Base-by-base conservation (phyloP, 208 protist species). In the Entamoeba histolytica region DNA sequence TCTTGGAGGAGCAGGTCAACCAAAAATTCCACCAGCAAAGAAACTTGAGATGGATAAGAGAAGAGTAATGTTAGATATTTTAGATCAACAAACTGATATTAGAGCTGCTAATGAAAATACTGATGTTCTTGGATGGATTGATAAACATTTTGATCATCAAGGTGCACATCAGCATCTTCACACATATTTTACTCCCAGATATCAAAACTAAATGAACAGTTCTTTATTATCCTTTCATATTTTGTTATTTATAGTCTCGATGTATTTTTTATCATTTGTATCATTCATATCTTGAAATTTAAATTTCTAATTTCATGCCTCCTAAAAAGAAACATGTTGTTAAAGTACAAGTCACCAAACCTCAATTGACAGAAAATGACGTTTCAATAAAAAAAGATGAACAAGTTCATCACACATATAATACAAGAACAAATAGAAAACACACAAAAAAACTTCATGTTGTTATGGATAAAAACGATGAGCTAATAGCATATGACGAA, bases 1-100 rank as follows among this genome's bases (percentile, higher is more conserved):
- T 94, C 57, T 96, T 8, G 93, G 94, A 17, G 95, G 95, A 15
- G 95, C 94, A 7, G 95, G 95, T 51, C 92, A 95, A 61, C 94
- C 95, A 49, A 95, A 96, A 92, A 49, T 15, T 35, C 44, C 61
- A n/a, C 61, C 61, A 87, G 61, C 61, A 15, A 87, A 87, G 61
- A 87, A 87, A 87, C 17, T 23, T 31, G 61, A 87, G 19, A 87
- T 87, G 61, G 61, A 87, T 35, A 87, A 87, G 19, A 87, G 61
- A 87, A 28, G 61, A 87, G 19, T 87, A 12, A 87, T 39, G 31
- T 23, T 87, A 28, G 61, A 87, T 35, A 35, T 12, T 35, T n/a
- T 87, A 23, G 61, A 87, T 87, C 31, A 87, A 28, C 17, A 87
- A 87, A 35, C 61, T 35, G 61, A 87, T 28, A 39, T 87, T 23